Conservation (phyloP, 179 eudicot genomes). For the Corrigiola litoralis region DNA sequence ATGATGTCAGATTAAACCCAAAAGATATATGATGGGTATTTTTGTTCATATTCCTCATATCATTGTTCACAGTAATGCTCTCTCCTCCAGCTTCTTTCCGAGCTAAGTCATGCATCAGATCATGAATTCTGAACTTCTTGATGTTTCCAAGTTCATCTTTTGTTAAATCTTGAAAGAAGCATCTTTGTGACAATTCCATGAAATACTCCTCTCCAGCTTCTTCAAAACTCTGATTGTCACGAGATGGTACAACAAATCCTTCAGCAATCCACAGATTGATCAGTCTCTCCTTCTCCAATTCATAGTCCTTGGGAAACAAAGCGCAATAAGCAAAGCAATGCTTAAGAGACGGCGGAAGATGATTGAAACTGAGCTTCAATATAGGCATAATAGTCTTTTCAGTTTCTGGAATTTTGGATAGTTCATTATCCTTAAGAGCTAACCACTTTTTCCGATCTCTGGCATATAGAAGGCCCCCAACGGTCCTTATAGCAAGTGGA, state of each 20-base stretch:
- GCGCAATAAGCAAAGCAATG: conserved; percentile 22
- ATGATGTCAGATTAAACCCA: not conserved
- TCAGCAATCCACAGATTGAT: conserved; percentile 30
- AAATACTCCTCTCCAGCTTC: conserved; percentile 24
- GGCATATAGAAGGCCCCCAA: not conserved
- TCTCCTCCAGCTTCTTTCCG: conserved; percentile 13
- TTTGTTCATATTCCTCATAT: not conserved
- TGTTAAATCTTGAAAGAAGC: conserved; percentile 26
- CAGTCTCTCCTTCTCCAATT: not conserved
- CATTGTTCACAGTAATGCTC: not conserved
- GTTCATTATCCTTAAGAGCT: conserved; percentile 10
- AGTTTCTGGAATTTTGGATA: not conserved
- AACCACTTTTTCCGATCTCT: conserved; percentile 10
- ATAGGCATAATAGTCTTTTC: conserved; percentile 4
- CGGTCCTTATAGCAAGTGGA: conserved; percentile 24
- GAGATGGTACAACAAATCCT: conserved; percentile 15
- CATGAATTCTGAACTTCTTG: conserved; percentile 19
- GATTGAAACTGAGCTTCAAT: conserved; percentile 17
- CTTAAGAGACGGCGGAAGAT: conserved; percentile 10
- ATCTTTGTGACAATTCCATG: conserved; percentile 16
- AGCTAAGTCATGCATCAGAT: conserved; percentile 30
- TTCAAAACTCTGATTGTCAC: conserved; percentile 10
- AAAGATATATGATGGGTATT: conserved; percentile 12
- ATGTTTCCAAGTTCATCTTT: conserved; percentile 10
- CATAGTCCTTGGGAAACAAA: conserved; percentile 20